Evolutionary conservation across 2,329 filamentous ascomycete species (phyloP).

Genomic region (Penicillium vulpinum): DNA sequence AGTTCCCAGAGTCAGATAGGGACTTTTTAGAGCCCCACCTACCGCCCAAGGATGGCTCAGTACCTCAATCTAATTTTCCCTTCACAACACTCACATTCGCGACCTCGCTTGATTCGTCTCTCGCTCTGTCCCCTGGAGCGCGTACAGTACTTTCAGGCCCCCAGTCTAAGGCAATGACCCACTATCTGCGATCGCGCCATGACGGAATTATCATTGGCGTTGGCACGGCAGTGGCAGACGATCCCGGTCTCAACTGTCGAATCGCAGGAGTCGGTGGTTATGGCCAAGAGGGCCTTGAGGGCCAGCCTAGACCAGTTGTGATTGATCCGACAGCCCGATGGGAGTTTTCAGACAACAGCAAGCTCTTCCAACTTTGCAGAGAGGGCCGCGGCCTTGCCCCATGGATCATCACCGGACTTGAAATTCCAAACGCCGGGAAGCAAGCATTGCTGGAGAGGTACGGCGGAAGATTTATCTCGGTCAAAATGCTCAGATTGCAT

Average conservation of each 20-base stretch:
- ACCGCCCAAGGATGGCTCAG: constrained; percentile 30
- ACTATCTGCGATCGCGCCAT: constrained; percentile 82
- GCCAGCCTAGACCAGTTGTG: constrained; percentile 76
- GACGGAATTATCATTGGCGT: constrained; percentile 83
- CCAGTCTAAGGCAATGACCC: constrained; percentile 87
- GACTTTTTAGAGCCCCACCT: constrained; percentile 51
- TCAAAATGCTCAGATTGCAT: constrained; percentile 19
- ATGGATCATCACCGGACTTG: constrained; percentile 58
- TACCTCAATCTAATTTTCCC: constrained; percentile 33
- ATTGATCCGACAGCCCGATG: constrained; percentile 75
- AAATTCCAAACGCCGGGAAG: constrained; percentile 15
- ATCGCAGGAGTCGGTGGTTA: constrained; percentile 59
- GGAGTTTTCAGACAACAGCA: constrained; percentile 59
- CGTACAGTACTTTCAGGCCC: constrained; percentile 79
- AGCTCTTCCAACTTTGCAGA: constrained; percentile 64
- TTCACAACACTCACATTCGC: constrained; percentile 82
- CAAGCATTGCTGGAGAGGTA: constrained; percentile 27
- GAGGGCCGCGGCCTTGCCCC: constrained; percentile 68
- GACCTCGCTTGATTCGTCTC: constrained; percentile 75
- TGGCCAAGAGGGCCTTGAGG: constrained; percentile 47
- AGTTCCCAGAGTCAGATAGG: constrained; percentile 43
- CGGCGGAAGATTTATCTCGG: constrained; percentile 34
- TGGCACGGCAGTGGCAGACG: constrained; percentile 78
- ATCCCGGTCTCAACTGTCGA: constrained; percentile 85
- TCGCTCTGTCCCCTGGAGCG: constrained; percentile 70